These are phyloP conservation scores for Mediolabrus comicus DNA, from an alignment of 108 stramenopile genomes.

Conservation along the genomic window DNA sequence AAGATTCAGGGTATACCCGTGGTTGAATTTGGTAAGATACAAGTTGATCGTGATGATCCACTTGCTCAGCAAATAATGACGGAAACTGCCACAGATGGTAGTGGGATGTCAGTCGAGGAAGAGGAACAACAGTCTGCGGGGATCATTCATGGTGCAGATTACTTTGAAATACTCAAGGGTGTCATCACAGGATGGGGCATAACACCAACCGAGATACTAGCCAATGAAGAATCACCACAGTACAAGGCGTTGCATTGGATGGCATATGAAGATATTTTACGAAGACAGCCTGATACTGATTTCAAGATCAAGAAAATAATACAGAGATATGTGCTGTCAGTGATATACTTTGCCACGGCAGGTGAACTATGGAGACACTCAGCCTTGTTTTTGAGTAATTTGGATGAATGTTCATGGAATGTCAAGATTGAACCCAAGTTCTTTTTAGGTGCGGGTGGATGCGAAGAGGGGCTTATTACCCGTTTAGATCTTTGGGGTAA, in stretches of 20 bases:
- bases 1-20: neutral
- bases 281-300: constrained; percentile 13
- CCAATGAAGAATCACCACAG: constrained; percentile 28
- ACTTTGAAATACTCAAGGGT: constrained; percentile 15
- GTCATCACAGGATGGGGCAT: constrained; percentile 14
- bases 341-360: constrained; percentile 37
- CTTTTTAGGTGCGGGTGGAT: constrained; percentile 34
- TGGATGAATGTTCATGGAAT: constrained; percentile 45
- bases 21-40: constrained; percentile 8
- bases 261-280: constrained; percentile 31
- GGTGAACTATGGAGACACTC: constrained; percentile 29
- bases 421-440: constrained; percentile 6
- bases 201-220: constrained; percentile 8
- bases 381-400: constrained; percentile 23
- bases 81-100: neutral
- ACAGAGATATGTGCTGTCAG: constrained; percentile 37
- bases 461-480: constrained; percentile 30
- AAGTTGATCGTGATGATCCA: constrained; percentile 7
- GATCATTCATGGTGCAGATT: constrained; percentile 8
- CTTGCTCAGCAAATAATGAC: neutral
- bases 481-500: constrained; percentile 41
- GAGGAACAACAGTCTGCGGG: neutral
- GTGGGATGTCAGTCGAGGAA: neutral
- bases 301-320: constrained; percentile 27
- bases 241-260: constrained; percentile 36